Evolutionary conservation across 768 basidiomycete genomes (phyloP).

Genomic region (Ramaria sp.): DNA sequence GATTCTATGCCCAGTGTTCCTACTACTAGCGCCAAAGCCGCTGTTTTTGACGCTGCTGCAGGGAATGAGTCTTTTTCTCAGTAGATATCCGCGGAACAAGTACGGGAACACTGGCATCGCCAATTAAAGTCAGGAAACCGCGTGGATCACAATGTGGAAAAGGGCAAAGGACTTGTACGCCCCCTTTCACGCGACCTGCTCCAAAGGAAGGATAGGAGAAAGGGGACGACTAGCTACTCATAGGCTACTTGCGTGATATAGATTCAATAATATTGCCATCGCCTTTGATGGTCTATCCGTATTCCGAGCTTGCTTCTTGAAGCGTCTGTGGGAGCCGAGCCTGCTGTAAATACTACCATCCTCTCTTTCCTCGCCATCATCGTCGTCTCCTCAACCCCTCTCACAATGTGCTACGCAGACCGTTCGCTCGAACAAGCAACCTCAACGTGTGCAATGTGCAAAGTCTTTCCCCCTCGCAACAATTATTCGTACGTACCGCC

Average conservation of each 20-base stretch:
- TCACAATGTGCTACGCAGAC: slow-evolving; percentile 61
- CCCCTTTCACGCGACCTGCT: background rate
- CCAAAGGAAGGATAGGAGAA: background rate
- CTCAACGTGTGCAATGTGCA: slow-evolving; percentile 74
- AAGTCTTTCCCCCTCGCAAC: slow-evolving; percentile 53
- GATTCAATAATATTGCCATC: too few relatives aligned
- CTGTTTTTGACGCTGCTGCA: too few relatives aligned
- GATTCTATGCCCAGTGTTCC: too few relatives aligned
- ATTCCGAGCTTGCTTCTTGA: background rate
- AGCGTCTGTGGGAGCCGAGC: slow-evolving; percentile 3
- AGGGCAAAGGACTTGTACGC: background rate
- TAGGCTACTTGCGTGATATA: background rate
- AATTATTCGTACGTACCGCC: slow-evolving; percentile 34
- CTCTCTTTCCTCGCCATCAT: slow-evolving; percentile 9
- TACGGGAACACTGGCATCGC: too few relatives aligned
- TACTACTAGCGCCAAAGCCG: too few relatives aligned
- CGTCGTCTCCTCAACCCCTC: slow-evolving; percentile 12
- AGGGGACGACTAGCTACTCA: background rate
- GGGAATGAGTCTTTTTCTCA: too few relatives aligned
- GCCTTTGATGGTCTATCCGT: background rate
- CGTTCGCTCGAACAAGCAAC: slow-evolving; percentile 60
- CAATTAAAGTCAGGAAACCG: background rate
- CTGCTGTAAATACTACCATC: slow-evolving; percentile 1
- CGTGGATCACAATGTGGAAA: slow-evolving; percentile 2
- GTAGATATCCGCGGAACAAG: too few relatives aligned